These are phyloP conservation scores for Trichoderma aggressivum DNA, from an alignment of 2,329 filamentous ascomycete genomes.

Conservation along the genomic window DNA sequence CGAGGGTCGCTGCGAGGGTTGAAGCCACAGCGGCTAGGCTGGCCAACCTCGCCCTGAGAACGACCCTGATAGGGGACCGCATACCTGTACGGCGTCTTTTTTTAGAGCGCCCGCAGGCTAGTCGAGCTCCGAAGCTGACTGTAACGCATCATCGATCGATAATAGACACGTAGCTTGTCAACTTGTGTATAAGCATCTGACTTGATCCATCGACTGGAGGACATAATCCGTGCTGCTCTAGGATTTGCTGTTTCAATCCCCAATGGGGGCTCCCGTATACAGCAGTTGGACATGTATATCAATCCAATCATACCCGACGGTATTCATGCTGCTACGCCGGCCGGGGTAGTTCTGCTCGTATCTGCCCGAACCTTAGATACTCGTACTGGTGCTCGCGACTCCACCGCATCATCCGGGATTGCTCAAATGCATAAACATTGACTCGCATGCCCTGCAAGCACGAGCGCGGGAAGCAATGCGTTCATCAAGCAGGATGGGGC, in stretches of 20 bases:
- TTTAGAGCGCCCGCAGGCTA: background rate
- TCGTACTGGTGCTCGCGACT: background rate
- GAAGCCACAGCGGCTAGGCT: conserved; percentile 11
- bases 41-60: background rate
- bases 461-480: conserved; percentile 3
- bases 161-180: background rate
- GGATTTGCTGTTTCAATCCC: background rate
- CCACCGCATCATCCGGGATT: background rate
- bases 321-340: background rate
- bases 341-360: background rate
- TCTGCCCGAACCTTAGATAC: background rate
- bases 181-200: background rate
- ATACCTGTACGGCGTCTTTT: background rate
- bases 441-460: conserved; percentile 10
- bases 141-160: background rate
- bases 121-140: background rate
- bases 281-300: background rate
- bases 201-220: background rate
- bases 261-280: background rate
- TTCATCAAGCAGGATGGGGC: background rate
- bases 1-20: background rate
- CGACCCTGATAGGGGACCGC: conserved; percentile 8
- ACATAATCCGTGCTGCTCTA: background rate
- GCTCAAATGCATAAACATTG: conserved; percentile 4
- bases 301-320: too few relatives aligned